phyloP scores from a whole-genome alignment of 805 yeast species.

The Wickerhamiella parazyma region DNA sequence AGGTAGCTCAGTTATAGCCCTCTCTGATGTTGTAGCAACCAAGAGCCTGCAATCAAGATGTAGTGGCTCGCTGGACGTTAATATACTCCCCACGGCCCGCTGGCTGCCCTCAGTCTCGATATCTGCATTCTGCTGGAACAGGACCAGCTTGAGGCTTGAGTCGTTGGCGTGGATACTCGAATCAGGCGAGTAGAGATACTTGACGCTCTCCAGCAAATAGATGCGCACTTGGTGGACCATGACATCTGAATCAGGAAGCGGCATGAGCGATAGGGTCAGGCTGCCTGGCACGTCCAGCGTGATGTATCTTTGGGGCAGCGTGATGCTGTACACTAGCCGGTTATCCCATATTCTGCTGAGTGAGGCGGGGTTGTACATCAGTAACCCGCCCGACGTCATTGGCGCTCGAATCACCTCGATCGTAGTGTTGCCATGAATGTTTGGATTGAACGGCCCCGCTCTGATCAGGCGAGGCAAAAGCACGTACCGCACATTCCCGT shows the following conservation, averaged over 20 bases:
- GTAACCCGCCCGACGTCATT: slow-evolving; percentile 58
- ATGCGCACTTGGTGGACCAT: slow-evolving; percentile 44
- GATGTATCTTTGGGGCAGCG: slow-evolving; percentile 62
- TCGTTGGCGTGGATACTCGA: slow-evolving; percentile 18
- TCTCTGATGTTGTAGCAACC: slow-evolving; percentile 14
- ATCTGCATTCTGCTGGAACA: slow-evolving; percentile 16
- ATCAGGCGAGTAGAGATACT: slow-evolving; percentile 21
- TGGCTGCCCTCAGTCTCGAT: neutral
- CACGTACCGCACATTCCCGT: slow-evolving; percentile 53
- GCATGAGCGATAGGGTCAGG: slow-evolving; percentile 54
- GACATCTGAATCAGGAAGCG: slow-evolving; percentile 48
- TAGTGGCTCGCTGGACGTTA: slow-evolving; percentile 17
- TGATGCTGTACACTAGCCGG: slow-evolving; percentile 61
- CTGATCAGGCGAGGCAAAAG: slow-evolving; percentile 51
- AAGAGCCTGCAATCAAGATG: slow-evolving; percentile 13
- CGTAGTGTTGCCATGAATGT: slow-evolving; percentile 44
- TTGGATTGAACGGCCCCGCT: slow-evolving; percentile 62
- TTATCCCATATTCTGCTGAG: slow-evolving; percentile 79
- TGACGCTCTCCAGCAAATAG: slow-evolving; percentile 17
- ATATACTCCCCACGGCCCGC: slow-evolving; percentile 11
- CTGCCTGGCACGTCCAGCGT: slow-evolving; percentile 66
- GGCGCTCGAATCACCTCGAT: slow-evolving; percentile 58
- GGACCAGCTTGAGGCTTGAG: slow-evolving; percentile 16
- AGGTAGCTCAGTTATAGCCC: slow-evolving; percentile 12
- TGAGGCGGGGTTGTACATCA: slow-evolving; percentile 61